These are phyloP conservation scores for Talinum fruticosum DNA, from an alignment of 148 eudicot species.

Conservation along the genomic window DNA sequence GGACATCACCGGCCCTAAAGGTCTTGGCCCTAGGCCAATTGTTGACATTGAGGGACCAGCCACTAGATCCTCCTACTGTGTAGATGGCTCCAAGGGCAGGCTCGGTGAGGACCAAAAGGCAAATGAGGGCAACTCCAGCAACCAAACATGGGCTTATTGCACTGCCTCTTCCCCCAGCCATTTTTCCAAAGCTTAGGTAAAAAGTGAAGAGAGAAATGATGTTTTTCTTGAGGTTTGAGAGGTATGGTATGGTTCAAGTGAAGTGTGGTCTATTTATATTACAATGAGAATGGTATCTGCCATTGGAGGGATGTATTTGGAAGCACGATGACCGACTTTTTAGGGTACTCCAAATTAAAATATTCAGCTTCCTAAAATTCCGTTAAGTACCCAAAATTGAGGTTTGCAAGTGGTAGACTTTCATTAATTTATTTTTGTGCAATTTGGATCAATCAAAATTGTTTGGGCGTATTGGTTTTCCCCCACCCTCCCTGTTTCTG, in stretches of 20 bases:
- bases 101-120: constrained; percentile 20
- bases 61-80: constrained; percentile 27
- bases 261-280: background rate
- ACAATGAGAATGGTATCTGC: background rate
- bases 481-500: too few species aligned
- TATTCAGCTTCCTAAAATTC: background rate
- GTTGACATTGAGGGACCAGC: constrained; percentile 30
- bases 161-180: constrained; percentile 35
- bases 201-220: background rate
- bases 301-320: background rate
- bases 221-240: background rate
- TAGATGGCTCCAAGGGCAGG: constrained; percentile 21
- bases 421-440: background rate
- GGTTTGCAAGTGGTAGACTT: background rate
- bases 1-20: constrained; percentile 36
- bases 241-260: background rate
- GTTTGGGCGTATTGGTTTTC: background rate
- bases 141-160: constrained; percentile 18
- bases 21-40: constrained; percentile 30
- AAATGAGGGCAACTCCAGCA: constrained; percentile 16
- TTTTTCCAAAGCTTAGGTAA: background rate
- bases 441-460: background rate
- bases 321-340: constrained; percentile 9
- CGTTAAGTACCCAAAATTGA: background rate
- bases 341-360: background rate